Evolutionary conservation across 768 basidiomycete genomes (phyloP).

Genomic region (Tremella fuciformis): DNA sequence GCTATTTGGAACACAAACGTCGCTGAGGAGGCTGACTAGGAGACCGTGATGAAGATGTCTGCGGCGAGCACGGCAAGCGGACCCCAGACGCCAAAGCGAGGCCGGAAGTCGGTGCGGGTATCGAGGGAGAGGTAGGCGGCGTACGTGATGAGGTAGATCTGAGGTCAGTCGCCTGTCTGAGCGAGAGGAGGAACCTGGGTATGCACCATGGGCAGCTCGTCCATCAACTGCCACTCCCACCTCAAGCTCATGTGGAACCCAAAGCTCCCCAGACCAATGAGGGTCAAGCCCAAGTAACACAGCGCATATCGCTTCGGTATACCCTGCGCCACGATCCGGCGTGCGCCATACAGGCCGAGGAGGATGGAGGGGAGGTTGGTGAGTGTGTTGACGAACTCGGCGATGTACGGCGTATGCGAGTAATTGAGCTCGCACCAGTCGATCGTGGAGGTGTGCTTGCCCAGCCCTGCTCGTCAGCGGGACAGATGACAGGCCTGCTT

Average conservation of each 20-base stretch:
- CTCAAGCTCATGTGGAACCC: conserved; percentile 74
- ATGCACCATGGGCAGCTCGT: conserved; percentile 71
- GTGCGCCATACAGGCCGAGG: conserved; percentile 59
- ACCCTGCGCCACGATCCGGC: conserved; percentile 42
- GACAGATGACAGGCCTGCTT: neutral
- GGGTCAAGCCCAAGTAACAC: conserved; percentile 57
- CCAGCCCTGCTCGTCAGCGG: neutral
- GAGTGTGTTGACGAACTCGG: conserved; percentile 71
- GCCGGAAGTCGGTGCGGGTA: conserved; percentile 43
- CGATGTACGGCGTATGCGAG: conserved; percentile 71
- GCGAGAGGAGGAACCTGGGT: neutral
- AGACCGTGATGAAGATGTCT: conserved; percentile 65
- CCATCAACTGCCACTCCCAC: conserved; percentile 70
- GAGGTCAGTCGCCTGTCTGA: neutral
- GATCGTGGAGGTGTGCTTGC: neutral
- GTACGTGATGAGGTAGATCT: conserved; percentile 65
- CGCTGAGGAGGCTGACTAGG: conserved; percentile 60
- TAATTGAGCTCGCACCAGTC: conserved; percentile 64
- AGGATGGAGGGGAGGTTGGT: conserved; percentile 66
- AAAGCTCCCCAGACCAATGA: conserved; percentile 73
- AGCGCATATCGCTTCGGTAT: conserved; percentile 52
- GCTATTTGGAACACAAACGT: neutral
- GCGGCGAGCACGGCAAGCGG: conserved; percentile 53
- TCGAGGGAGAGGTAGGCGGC: conserved; percentile 61
- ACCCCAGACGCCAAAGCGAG: conserved; percentile 32